Conservation (phyloP, 2,329 filamentous ascomycete species). For the Hymenoscyphus fraxineus region DNA sequence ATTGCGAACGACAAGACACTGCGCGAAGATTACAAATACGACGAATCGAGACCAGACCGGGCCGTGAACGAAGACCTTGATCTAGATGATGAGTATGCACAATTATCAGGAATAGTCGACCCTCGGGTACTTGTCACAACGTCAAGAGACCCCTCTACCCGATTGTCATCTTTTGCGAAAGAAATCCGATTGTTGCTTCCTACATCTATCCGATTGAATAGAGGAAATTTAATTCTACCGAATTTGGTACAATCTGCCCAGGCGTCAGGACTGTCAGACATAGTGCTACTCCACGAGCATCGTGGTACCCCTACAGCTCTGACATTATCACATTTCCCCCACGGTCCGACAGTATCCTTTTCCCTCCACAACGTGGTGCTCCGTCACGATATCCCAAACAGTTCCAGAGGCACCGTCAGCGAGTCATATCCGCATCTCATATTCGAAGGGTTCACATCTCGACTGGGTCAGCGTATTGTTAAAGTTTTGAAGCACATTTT, state of each 20-base stretch:
- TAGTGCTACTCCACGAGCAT: constrained; percentile 87
- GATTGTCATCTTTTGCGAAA: constrained; percentile 87
- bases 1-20: constrained; percentile 84
- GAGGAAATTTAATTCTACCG: constrained; percentile 83
- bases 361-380: constrained; percentile 90
- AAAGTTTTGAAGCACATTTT: constrained; percentile 94
- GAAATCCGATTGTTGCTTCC: constrained; percentile 82
- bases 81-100: constrained; percentile 84
- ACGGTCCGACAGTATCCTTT: constrained; percentile 84
- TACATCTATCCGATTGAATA: constrained; percentile 82
- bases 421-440: constrained; percentile 93
- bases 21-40: constrained; percentile 87
- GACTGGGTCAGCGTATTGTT: constrained; percentile 75
- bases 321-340: constrained; percentile 81
- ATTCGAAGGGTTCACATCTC: constrained; percentile 87
- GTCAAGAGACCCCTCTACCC: constrained; percentile 78
- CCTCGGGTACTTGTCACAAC: constrained; percentile 88
- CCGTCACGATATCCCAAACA: constrained; percentile 87
- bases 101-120: constrained; percentile 87
- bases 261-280: constrained; percentile 74
- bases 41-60: constrained; percentile 72
- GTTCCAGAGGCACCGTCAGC: constrained; percentile 79
- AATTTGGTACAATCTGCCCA: constrained; percentile 82
- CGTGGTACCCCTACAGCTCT: constrained; percentile 87
- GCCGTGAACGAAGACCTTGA: constrained; percentile 66